Percentiles rank a stretch among this genome's conserved stretches.
phyloP scores from a whole-genome alignment of 441 rosid genomes.

The Theobroma grandiflorum region DNA sequence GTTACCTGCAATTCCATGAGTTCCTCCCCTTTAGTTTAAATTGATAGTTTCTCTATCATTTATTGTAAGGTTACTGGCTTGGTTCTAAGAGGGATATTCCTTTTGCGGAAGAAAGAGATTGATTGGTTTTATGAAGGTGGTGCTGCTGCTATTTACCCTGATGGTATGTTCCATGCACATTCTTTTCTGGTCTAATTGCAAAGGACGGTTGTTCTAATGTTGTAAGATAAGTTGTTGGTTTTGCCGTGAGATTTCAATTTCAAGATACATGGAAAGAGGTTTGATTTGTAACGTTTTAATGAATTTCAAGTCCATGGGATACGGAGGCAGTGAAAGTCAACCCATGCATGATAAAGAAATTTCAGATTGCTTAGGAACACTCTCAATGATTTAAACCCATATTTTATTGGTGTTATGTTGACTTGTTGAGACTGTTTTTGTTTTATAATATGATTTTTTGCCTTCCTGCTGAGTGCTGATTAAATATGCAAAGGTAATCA shows the following conservation, averaged over 20 bases:
- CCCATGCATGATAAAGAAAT: neutral
- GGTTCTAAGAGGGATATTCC: conserved; percentile 92
- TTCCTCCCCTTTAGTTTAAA: conserved; percentile 17
- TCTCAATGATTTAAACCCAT: conserved; percentile 2
- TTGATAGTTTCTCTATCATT: conserved; percentile 21
- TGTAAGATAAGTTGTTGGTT: neutral
- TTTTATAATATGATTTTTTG: neutral
- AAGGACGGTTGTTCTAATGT: neutral
- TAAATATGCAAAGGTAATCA: neutral
- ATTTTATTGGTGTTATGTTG: neutral
- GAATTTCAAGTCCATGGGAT: neutral
- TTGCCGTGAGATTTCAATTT: neutral
- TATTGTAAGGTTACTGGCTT: conserved; percentile 76
- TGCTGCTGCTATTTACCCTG: conserved; percentile 95
- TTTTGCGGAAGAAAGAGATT: conserved; percentile 92
- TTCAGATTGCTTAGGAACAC: neutral
- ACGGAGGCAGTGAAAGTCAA: neutral
- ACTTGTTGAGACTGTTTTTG: conserved; percentile 4
- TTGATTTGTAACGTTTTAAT: neutral
- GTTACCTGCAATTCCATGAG: neutral
- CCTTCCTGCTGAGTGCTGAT: conserved; percentile 16
- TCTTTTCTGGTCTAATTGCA: conserved; percentile 14
- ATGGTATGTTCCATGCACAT: conserved; percentile 59
- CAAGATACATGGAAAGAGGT: neutral
- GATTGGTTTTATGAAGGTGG: conserved; percentile 98